These are phyloP conservation scores for Pythium monospermum DNA, from an alignment of 352 stramenopile genomes.

Conservation along the genomic window DNA sequence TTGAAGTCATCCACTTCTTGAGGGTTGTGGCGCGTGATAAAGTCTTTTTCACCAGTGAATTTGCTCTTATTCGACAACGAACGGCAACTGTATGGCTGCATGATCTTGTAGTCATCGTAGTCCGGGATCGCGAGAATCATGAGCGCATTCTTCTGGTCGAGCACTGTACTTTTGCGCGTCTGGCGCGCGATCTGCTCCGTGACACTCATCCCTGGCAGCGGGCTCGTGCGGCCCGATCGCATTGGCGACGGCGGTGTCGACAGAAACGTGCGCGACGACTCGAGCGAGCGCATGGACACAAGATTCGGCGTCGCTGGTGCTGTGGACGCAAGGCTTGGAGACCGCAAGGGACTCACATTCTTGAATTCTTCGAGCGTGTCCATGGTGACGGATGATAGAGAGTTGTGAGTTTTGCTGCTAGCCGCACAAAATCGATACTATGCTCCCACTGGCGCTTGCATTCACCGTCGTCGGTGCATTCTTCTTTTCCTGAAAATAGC, in stretches of 20 bases:
- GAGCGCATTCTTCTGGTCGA: constrained; percentile 65
- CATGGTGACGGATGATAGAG: constrained; percentile 3
- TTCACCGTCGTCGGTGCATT: background rate
- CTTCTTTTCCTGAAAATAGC: constrained; percentile 9
- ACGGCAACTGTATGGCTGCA: constrained; percentile 72
- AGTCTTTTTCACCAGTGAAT: constrained; percentile 61
- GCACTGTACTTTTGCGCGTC: constrained; percentile 60
- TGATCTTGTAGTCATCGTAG: constrained; percentile 72
- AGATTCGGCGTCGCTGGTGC: constrained; percentile 1
- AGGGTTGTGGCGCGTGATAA: constrained; percentile 66
- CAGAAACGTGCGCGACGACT: background rate
- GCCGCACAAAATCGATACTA: background rate
- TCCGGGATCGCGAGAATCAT: constrained; percentile 68
- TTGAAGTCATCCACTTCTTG: constrained; percentile 75
- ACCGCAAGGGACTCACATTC: constrained; percentile 19
- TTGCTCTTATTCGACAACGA: constrained; percentile 54
- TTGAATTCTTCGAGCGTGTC: constrained; percentile 23
- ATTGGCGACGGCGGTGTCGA: constrained; percentile 10
- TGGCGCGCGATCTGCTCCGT: constrained; percentile 67
- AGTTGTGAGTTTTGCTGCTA: background rate
- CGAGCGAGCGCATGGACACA: constrained; percentile 11
- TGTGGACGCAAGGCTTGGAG: constrained; percentile 17
- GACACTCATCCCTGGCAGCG: constrained; percentile 47
- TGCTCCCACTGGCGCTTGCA: background rate
- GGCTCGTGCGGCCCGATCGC: constrained; percentile 23